phyloP scores from a whole-genome alignment of 805 yeast genomes.

The Cyberlindnera euphorbiiphila region DNA sequence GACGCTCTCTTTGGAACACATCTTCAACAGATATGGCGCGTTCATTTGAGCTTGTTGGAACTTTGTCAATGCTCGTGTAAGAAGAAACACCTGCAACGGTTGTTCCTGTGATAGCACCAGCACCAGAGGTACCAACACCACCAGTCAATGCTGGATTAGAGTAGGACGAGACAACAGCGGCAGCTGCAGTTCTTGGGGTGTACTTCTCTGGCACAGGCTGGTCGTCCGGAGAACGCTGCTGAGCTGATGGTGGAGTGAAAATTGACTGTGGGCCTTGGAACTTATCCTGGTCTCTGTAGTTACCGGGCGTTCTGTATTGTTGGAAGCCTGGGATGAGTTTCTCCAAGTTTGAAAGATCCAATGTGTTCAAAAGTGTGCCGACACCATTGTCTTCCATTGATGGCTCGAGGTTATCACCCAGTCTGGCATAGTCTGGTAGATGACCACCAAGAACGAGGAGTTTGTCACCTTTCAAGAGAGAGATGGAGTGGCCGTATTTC shows the following conservation, averaged over 20 bases:
- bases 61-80: too few species aligned
- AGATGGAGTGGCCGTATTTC: constrained; percentile 87
- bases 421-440: constrained; percentile 58
- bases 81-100: not conserved
- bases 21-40: constrained; percentile 23
- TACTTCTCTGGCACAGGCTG: not conserved
- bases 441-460: constrained; percentile 91
- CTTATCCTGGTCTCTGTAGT: constrained; percentile 16
- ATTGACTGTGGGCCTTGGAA: constrained; percentile 22
- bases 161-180: constrained; percentile 1
- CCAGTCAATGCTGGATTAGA: not conserved
- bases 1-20: constrained; percentile 23
- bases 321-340: constrained; percentile 36
- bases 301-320: constrained; percentile 35
- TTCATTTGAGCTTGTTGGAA: constrained; percentile 1
- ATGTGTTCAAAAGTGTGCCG: constrained; percentile 59
- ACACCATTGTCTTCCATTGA: constrained; percentile 48
- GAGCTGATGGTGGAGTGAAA: constrained; percentile 18
- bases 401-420: constrained; percentile 48
- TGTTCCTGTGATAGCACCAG: not conserved
- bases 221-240: constrained; percentile 11
- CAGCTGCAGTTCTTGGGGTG: constrained; percentile 1
- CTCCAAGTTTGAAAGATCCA: constrained; percentile 45
- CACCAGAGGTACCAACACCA: not conserved
- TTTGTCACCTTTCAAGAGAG: constrained; percentile 63